A percentile compares a stretch with the other conserved stretches of the same genome.
Conservation (phyloP, 1,284 basidiomycete genomes). For the Malassezia furfur region DNA sequence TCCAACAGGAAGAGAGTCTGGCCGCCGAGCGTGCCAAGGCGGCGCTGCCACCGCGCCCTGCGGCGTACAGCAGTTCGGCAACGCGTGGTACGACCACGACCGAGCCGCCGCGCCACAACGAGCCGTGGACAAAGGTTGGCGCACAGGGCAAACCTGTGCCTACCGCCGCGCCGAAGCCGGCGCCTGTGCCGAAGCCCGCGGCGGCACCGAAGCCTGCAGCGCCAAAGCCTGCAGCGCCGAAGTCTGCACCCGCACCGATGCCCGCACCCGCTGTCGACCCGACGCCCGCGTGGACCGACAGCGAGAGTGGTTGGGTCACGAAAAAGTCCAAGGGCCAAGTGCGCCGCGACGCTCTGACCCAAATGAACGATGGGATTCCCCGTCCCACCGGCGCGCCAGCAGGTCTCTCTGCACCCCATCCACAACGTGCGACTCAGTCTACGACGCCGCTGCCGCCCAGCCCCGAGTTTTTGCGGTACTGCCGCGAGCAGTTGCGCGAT, state of each 20-base stretch:
- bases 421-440: background rate
- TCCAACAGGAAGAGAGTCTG: slow-evolving; percentile 85
- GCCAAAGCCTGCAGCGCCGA: background rate
- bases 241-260: background rate
- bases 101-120: background rate
- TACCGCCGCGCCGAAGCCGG: slow-evolving; percentile 4
- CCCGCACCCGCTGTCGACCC: background rate
- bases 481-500: slow-evolving; percentile 76
- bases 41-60: slow-evolving; percentile 54
- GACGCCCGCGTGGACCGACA: background rate
- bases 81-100: background rate
- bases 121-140: slow-evolving; percentile 11
- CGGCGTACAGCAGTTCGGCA: slow-evolving; percentile 48
- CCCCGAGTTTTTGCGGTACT: slow-evolving; percentile 81
- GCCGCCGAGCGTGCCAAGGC: slow-evolving; percentile 46
- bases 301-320: slow-evolving; percentile 15
- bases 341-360: slow-evolving; percentile 15
- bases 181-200: slow-evolving; percentile 4
- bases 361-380: slow-evolving; percentile 18
- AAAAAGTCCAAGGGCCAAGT: slow-evolving; percentile 11
- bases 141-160: slow-evolving; percentile 1
- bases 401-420: background rate
- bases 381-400: slow-evolving; percentile 7
- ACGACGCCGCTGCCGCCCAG: slow-evolving; percentile 36
- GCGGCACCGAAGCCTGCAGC: background rate